Percentiles rank a stretch among this genome's conserved stretches.
Conservation (phyloP, 2,329 filamentous ascomycete species). For the Alternaria incomplexa region DNA sequence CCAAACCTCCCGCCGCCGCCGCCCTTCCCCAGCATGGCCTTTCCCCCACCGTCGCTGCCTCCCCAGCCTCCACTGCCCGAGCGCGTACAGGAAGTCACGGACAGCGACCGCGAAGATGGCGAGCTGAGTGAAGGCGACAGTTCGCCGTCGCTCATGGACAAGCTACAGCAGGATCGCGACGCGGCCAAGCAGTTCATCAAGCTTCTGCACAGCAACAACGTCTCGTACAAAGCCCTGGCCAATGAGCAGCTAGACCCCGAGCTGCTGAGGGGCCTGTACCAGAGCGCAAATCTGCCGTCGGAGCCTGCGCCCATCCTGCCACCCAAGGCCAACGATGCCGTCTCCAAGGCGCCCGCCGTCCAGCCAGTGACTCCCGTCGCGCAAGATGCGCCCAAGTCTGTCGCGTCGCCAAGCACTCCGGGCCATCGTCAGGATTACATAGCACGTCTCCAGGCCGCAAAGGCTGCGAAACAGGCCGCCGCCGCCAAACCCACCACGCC, state of each 20-base stretch:
- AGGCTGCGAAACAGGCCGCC: constrained; percentile 59
- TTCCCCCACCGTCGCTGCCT: constrained; percentile 32
- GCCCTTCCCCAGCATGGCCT: constrained; percentile 12
- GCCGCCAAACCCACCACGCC: constrained; percentile 12
- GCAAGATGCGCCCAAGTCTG: constrained; percentile 23
- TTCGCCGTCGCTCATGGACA: constrained; percentile 9
- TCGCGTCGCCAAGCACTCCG: constrained; percentile 34
- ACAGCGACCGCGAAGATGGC: constrained; percentile 70
- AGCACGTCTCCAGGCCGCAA: constrained; percentile 75
- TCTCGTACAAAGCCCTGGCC: constrained; percentile 73
- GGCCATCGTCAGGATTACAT: constrained; percentile 78
- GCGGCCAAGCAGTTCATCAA: constrained; percentile 46
- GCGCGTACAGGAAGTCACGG: constrained; percentile 38
- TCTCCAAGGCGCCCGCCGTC: constrained; percentile 8
- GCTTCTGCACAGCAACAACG: constrained; percentile 61
- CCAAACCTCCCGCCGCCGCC: constrained; percentile 29
- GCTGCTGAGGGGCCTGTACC: constrained; percentile 36
- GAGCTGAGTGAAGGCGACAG: constrained; percentile 70
- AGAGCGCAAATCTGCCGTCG: constrained; percentile 36
- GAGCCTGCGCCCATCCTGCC: constrained; percentile 31
- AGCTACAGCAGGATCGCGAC: constrained; percentile 34
- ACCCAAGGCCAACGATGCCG: constrained; percentile 21
- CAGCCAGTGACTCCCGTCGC: constrained; percentile 8
- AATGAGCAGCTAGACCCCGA: constrained; percentile 36
- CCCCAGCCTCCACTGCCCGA: constrained; percentile 22